phyloP scores from a whole-genome alignment of 768 basidiomycete species.

The Exsudoporus frostii region DNA sequence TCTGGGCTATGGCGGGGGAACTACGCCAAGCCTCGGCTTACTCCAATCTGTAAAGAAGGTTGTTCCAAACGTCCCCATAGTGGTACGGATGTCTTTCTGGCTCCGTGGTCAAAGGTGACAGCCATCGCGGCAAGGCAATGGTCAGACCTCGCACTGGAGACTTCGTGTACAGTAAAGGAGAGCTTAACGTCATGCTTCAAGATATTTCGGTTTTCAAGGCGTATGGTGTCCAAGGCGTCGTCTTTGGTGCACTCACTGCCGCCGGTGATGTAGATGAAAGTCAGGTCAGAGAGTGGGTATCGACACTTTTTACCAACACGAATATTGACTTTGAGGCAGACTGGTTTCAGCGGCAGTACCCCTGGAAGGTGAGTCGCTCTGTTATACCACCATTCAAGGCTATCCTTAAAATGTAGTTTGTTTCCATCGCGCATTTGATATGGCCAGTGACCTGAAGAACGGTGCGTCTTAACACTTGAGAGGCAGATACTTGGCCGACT shows the following conservation, averaged over 20 bases:
- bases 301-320: neutral
- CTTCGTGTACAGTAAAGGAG: constrained; percentile 66
- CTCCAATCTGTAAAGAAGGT: constrained; percentile 52
- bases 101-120: neutral
- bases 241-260: constrained; percentile 58
- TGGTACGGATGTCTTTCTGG: constrained; percentile 51
- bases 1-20: constrained; percentile 72
- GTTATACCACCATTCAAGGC: neutral
- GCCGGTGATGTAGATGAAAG: constrained; percentile 59
- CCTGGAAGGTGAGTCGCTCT: constrained; percentile 49
- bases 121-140: constrained; percentile 54
- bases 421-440: constrained; percentile 78
- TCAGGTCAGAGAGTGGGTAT: constrained; percentile 45
- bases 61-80: constrained; percentile 53
- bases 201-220: constrained; percentile 65
- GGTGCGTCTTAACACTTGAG: constrained; percentile 36
- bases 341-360: constrained; percentile 57
- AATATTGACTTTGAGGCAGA: constrained; percentile 30
- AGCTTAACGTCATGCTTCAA: constrained; percentile 70
- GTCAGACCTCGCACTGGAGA: constrained; percentile 77
- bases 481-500: neutral
- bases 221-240: constrained; percentile 59
- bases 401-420: constrained; percentile 47
- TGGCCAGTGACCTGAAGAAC: constrained; percentile 53
- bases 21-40: constrained; percentile 78